A percentile compares a stretch with the other conserved stretches of the same genome.
These are phyloP conservation scores for Suillus fuscotomentosus DNA, from an alignment of 768 basidiomycete species.

Conservation along the genomic window DNA sequence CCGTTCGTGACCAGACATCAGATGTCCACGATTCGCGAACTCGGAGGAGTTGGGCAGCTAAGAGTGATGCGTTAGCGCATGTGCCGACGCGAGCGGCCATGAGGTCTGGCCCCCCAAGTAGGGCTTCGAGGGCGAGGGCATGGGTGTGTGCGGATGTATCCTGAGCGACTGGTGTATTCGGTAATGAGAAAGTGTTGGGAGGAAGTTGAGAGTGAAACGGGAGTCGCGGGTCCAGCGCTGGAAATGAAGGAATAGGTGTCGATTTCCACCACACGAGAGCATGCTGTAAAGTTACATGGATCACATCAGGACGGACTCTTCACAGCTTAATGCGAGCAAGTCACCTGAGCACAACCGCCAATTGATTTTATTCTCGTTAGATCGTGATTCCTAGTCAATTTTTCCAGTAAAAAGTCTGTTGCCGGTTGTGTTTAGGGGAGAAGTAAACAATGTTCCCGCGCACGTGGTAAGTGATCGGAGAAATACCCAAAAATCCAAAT, in stretches of 20 bases:
- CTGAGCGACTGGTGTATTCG: conserved; percentile 73
- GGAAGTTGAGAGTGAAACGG: conserved; percentile 70
- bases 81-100: conserved; percentile 79
- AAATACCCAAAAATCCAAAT: conserved; percentile 31
- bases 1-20: conserved; percentile 78
- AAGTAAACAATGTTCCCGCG: conserved; percentile 6
- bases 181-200: conserved; percentile 63
- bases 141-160: conserved; percentile 82
- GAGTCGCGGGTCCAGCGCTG: conserved; percentile 68
- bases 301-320: not conserved
- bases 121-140: conserved; percentile 70
- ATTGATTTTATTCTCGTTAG: conserved; percentile 70
- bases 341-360: conserved; percentile 76
- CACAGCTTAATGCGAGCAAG: conserved; percentile 13
- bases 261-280: conserved; percentile 89
- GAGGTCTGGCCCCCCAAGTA: conserved; percentile 74
- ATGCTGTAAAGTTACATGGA: conserved; percentile 36
- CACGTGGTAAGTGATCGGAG: conserved; percentile 33
- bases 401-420: conserved; percentile 73
- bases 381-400: conserved; percentile 68
- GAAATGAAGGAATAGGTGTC: conserved; percentile 68
- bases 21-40: conserved; percentile 76
- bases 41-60: conserved; percentile 74
- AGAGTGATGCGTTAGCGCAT: conserved; percentile 64
- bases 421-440: conserved; percentile 9